Percentiles rank a stretch among this genome's conserved stretches.
Conservation (phyloP, 257 asterid genomes). For the Rehmannia glutinosa region DNA sequence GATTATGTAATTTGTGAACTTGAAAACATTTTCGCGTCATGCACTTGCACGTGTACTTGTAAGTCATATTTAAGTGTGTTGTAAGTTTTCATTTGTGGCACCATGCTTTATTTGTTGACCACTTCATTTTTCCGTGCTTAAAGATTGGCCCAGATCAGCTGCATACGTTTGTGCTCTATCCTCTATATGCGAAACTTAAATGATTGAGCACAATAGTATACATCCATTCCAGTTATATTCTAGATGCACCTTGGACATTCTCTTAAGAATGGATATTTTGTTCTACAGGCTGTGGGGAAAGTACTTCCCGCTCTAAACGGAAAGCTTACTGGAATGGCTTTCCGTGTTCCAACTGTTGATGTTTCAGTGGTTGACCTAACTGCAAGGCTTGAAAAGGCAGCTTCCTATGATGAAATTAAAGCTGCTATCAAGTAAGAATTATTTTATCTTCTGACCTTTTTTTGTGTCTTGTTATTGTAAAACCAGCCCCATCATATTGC, state of each 20-base stretch:
- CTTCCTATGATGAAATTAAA: conserved; percentile 53
- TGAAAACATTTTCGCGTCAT: no score
- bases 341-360: conserved; percentile 61
- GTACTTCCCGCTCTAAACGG: conserved; percentile 64
- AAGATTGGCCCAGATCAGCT: neutral
- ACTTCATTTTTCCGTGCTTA: neutral
- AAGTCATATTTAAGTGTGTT: neutral
- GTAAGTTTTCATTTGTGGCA: neutral
- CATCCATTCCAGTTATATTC: neutral
- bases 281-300: conserved; percentile 48
- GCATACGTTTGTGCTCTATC: neutral
- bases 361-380: conserved; percentile 63
- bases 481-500: conserved; percentile 1
- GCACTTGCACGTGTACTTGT: neutral
- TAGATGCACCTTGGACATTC: neutral
- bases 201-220: neutral
- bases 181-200: neutral
- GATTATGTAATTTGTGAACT: no score
- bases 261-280: neutral
- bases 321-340: conserved; percentile 66
- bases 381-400: conserved; percentile 49
- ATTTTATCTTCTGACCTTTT: neutral
- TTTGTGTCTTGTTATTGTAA: neutral
- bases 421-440: conserved; percentile 47
- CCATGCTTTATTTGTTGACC: neutral